Base-by-base conservation (phyloP, 2,329 filamentous ascomycete genomes). In the Penicillium sp. region DNA sequence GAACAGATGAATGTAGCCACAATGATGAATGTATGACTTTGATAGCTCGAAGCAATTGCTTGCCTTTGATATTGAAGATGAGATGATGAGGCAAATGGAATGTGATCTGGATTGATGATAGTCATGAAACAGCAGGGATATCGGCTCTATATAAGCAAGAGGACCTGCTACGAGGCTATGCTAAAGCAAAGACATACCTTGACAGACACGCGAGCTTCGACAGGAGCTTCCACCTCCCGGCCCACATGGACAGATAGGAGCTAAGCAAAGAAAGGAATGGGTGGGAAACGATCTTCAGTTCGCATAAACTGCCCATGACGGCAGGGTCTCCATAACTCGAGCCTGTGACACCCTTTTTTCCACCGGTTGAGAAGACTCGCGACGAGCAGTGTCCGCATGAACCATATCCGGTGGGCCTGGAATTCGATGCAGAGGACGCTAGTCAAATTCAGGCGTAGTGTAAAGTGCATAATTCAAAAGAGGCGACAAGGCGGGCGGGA, bases 311-410 rank as follows among this genome's bases (percentile, higher is more conserved):
- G 45, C 38, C 49, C 49, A 53, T 50, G n/a, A 56, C 60, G 45
- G 30, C 22, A 28, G 56, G 53, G n/a, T 10, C 17, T 61, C 67
- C 66, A 65, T 61, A 47, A 53, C 47, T 55, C 53, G 53, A 53
- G 55, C 58, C 63, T 61, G 67, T 70, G 68, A 68, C 61, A 68
- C 66, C 62, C 40, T 22, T 68, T 70, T 68, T 70, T 61, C 66
- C 59, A 37, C 57, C 59, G 56, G 13, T 65, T 35, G 24, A 53
- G 50, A 53, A 55, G 58, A 54, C 59, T 54, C 55, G 49, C 26
- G 50, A 50, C 44, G 56, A 58, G 60, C 53, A 54, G 45, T 30
- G 61, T 67, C 60, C 45, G 63, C 65, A 68, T 67, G 67, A 69
- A 64, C 61, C 53, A 63, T 58, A 53, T 35, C 24, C 30, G 35